Conservation (phyloP, 2,329 filamentous ascomycete genomes). For the Venturia pyrina region DNA sequence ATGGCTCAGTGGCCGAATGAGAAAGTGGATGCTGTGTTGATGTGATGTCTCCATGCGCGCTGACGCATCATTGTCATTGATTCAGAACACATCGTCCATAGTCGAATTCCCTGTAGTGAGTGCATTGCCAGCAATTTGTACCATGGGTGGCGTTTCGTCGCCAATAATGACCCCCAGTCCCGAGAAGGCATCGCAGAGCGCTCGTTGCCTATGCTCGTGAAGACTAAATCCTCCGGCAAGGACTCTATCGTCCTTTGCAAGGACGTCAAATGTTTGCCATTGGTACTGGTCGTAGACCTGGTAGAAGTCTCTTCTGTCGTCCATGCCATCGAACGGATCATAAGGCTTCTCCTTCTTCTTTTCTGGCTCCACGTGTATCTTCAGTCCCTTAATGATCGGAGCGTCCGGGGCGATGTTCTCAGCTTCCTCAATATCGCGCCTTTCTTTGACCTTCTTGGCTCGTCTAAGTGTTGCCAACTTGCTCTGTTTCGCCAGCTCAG, state of each 20-base stretch:
- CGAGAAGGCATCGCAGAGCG: conserved; percentile 80
- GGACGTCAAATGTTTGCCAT: conserved; percentile 52
- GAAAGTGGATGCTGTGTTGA: not conserved
- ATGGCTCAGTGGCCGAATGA: not conserved
- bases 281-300: conserved; percentile 57
- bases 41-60: not conserved
- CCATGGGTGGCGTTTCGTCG: conserved; percentile 47
- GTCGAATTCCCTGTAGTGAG: not conserved
- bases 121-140: not conserved
- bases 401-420: conserved; percentile 19
- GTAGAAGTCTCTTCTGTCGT: conserved; percentile 57
- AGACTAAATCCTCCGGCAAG: conserved; percentile 75
- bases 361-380: conserved; percentile 8
- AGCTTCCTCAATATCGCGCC: conserved; percentile 8
- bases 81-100: not conserved
- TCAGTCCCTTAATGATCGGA: conserved; percentile 44
- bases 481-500: conserved; percentile 39
- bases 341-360: conserved; percentile 38
- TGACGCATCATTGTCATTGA: not conserved
- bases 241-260: conserved; percentile 54
- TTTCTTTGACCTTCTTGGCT: conserved; percentile 7
- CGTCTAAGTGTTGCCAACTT: conserved; percentile 8
- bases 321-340: conserved; percentile 75
- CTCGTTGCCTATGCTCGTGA: conserved; percentile 68
- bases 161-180: conserved; percentile 80